A percentile compares a stretch with the other conserved stretches of the same genome.
Conservation (phyloP, 495 filamentous ascomycete genomes). For the Xylaria palmicola region DNA sequence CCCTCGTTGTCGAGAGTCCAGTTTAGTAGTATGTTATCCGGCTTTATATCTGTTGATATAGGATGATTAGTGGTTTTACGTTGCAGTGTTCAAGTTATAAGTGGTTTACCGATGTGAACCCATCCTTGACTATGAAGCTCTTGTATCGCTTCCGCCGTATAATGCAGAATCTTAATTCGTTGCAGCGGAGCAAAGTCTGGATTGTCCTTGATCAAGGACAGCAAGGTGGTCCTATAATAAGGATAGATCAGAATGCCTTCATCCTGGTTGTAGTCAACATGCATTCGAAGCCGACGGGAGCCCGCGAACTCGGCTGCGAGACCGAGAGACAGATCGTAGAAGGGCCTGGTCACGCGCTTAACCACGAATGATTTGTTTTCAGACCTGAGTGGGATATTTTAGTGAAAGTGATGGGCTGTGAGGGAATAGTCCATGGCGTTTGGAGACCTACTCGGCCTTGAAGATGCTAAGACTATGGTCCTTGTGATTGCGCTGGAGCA, state of each 20-base stretch:
- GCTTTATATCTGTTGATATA: conserved; percentile 36
- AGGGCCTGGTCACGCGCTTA: conserved; percentile 28
- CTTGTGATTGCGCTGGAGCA: conserved; percentile 27
- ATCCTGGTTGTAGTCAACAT: conserved; percentile 28
- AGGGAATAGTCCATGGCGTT: conserved; percentile 15
- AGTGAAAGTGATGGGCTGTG: not conserved
- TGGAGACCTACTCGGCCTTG: conserved; percentile 30
- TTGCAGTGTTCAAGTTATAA: conserved; percentile 16
- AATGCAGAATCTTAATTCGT: conserved; percentile 29
- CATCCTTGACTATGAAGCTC: conserved; percentile 32
- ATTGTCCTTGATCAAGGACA: conserved; percentile 26
- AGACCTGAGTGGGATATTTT: conserved; percentile 21
- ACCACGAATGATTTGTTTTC: conserved; percentile 30
- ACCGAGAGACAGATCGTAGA: conserved; percentile 28
- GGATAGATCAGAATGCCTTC: conserved; percentile 30
- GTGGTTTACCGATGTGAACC: conserved; percentile 30
- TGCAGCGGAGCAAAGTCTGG: conserved; percentile 23
- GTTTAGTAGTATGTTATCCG: conserved; percentile 37
- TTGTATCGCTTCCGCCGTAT: conserved; percentile 31
- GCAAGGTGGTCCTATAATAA: conserved; percentile 28
- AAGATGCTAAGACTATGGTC: conserved; percentile 28
- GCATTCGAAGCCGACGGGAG: conserved; percentile 32
- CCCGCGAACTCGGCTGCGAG: conserved; percentile 28
- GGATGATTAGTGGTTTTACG: conserved; percentile 20
- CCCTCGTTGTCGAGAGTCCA: conserved; percentile 31